phyloP scores from a whole-genome alignment of 108 stramenopile genomes.

The Skeletonema grethae region DNA sequence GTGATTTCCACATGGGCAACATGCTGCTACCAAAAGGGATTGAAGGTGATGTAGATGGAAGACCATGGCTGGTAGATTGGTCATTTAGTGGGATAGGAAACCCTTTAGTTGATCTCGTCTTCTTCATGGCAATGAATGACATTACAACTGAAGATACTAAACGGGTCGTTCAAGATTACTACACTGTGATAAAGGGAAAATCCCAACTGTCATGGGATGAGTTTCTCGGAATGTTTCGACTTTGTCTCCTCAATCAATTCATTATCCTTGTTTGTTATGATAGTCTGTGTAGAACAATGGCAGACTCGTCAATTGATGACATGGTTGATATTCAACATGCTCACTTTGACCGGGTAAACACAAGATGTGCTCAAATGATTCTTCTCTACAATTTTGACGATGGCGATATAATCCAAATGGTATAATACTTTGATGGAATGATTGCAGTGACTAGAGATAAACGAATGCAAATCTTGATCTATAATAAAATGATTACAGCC shows the following conservation, averaged over 20 bases:
- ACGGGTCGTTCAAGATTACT: slow-evolving; percentile 5
- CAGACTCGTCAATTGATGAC: slow-evolving; percentile 10
- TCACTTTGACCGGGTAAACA: neutral
- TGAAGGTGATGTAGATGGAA: slow-evolving; percentile 8
- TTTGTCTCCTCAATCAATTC: slow-evolving; percentile 42
- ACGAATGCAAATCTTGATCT: neutral
- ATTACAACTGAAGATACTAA: slow-evolving; percentile 1
- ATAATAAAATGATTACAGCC: slow-evolving; percentile 20
- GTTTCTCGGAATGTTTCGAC: slow-evolving; percentile 31
- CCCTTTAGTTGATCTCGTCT: slow-evolving; percentile 54
- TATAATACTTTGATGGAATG: neutral
- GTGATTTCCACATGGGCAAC: slow-evolving; percentile 31
- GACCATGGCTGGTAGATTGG: slow-evolving; percentile 51
- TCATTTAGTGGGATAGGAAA: slow-evolving; percentile 49
- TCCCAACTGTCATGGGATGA: slow-evolving; percentile 27
- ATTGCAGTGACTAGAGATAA: neutral
- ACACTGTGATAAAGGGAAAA: neutral
- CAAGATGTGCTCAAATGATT: slow-evolving; percentile 3
- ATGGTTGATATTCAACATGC: slow-evolving; percentile 5
- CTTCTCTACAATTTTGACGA: neutral
- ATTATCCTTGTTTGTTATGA: slow-evolving; percentile 50
- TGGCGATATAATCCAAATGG: neutral
- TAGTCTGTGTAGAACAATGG: slow-evolving; percentile 31
- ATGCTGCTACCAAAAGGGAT: slow-evolving; percentile 9
- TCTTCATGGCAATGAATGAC: slow-evolving; percentile 32